These are phyloP conservation scores for Ophiocordyceps robertsii DNA, from an alignment of 2,329 filamentous ascomycete genomes.

Conservation along the genomic window DNA sequence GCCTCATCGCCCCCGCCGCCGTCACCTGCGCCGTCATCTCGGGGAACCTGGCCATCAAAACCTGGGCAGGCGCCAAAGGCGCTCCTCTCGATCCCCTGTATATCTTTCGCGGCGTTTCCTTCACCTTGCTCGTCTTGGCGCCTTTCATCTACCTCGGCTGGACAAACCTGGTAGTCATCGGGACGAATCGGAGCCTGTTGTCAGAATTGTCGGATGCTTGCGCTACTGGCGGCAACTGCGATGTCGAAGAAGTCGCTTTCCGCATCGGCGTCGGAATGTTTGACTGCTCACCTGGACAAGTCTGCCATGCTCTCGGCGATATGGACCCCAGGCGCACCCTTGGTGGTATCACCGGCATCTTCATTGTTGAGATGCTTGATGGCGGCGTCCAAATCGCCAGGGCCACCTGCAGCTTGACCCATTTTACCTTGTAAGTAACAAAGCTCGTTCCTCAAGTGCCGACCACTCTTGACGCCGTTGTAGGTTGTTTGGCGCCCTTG, in stretches of 20 bases:
- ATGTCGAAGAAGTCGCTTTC: background rate
- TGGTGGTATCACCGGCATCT: background rate
- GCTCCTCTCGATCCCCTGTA: slow-evolving; percentile 6
- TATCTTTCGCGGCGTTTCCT: slow-evolving; percentile 10
- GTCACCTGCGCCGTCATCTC: slow-evolving; percentile 5
- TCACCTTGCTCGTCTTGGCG: slow-evolving; percentile 9
- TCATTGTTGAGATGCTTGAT: background rate
- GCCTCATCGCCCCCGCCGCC: slow-evolving; percentile 7
- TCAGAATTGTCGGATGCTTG: background rate
- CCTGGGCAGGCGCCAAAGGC: slow-evolving; percentile 2
- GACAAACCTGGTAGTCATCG: background rate
- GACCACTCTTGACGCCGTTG: slow-evolving; percentile 4
- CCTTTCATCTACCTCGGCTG: slow-evolving; percentile 7
- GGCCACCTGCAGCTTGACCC: slow-evolving; percentile 5
- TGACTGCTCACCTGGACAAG: background rate
- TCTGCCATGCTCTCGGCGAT: background rate
- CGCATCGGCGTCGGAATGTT: no score
- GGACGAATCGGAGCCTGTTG: background rate
- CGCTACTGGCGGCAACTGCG: background rate
- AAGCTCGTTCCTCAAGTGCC: background rate
- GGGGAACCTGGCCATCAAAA: slow-evolving; percentile 5
- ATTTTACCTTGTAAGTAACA: slow-evolving; percentile 12
- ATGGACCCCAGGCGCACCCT: background rate
- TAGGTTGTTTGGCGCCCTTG: slow-evolving; percentile 9
- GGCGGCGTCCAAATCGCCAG: background rate